Evolutionary conservation across 306 rosid species (phyloP).

Genomic region (Sindora glabra): DNA sequence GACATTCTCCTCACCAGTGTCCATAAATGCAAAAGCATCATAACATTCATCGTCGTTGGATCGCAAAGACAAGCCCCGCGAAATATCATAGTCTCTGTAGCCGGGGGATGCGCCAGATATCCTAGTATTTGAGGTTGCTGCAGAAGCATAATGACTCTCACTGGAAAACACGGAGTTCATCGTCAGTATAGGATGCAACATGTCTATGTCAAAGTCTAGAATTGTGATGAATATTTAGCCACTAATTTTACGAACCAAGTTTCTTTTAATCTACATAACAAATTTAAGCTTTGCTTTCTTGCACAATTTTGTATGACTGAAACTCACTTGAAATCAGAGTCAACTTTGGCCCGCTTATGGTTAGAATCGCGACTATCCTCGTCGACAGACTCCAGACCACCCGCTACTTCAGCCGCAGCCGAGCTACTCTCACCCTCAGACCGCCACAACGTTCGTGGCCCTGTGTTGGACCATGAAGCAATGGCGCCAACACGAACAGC

Average conservation of each 20-base stretch:
- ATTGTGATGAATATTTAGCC: no score
- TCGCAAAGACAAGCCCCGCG: constrained; percentile 26
- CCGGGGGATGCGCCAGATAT: constrained; percentile 39
- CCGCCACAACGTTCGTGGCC: constrained; percentile 18
- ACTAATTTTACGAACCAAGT: no score
- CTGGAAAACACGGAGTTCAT: constrained; percentile 38
- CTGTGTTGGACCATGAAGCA: constrained; percentile 19
- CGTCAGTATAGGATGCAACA: neutral
- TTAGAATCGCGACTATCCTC: constrained; percentile 52
- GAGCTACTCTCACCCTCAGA: constrained; percentile 66
- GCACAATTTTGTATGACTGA: neutral
- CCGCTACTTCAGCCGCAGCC: constrained; percentile 11
- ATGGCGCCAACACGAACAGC: constrained; percentile 16
- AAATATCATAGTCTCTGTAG: constrained; percentile 26
- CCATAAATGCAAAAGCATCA: constrained; percentile 34
- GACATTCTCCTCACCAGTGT: constrained; percentile 26
- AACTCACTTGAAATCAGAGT: constrained; percentile 60
- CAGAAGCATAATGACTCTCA: constrained; percentile 36
- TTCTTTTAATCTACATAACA: no score
- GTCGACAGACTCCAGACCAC: constrained; percentile 4
- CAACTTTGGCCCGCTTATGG: constrained; percentile 78
- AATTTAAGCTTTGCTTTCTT: no score
- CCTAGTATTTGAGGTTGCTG: constrained; percentile 42
- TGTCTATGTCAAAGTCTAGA: neutral
- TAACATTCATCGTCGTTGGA: constrained; percentile 29